These are phyloP conservation scores for Viridothelium virens DNA, from an alignment of 495 filamentous ascomycete genomes.

Conservation along the genomic window DNA sequence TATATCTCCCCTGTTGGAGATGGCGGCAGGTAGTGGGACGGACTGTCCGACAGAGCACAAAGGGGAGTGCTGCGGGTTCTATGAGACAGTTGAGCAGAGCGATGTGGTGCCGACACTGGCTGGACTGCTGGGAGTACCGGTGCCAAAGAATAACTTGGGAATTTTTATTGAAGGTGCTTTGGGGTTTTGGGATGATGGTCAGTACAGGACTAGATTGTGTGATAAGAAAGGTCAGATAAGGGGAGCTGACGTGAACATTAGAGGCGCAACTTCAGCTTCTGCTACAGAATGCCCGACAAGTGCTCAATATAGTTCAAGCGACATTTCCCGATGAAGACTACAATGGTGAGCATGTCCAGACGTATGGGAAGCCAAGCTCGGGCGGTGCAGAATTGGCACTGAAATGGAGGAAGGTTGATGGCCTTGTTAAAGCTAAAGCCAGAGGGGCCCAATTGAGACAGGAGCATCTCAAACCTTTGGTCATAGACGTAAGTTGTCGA, in stretches of 20 bases:
- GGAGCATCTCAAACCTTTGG: slow-evolving; percentile 12
- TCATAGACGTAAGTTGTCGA: slow-evolving; percentile 14
- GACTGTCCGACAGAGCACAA: slow-evolving; percentile 40
- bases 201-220: slow-evolving; percentile 19
- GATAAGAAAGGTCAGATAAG: slow-evolving; percentile 47
- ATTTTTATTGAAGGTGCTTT: slow-evolving; percentile 77
- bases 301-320: slow-evolving; percentile 62
- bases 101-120: slow-evolving; percentile 89
- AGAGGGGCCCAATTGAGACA: slow-evolving; percentile 7
- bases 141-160: slow-evolving; percentile 87
- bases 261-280: slow-evolving; percentile 45
- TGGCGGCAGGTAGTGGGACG: slow-evolving; percentile 35
- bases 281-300: slow-evolving; percentile 67
- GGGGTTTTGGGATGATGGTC: slow-evolving; percentile 59
- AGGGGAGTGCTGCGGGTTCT: slow-evolving; percentile 61
- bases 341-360: slow-evolving; percentile 30
- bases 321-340: slow-evolving; percentile 57
- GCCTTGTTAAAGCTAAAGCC: slow-evolving; percentile 17
- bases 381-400: slow-evolving; percentile 58
- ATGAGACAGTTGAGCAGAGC: slow-evolving; percentile 77
- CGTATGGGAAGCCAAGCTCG: slow-evolving; percentile 30
- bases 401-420: slow-evolving; percentile 46
- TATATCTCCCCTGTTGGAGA: slow-evolving; percentile 75
- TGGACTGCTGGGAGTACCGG: slow-evolving; percentile 75
- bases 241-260: not conserved